Evolutionary conservation across 2,329 filamentous ascomycete genomes (phyloP).

Genomic region (Exophiala bonariae): DNA sequence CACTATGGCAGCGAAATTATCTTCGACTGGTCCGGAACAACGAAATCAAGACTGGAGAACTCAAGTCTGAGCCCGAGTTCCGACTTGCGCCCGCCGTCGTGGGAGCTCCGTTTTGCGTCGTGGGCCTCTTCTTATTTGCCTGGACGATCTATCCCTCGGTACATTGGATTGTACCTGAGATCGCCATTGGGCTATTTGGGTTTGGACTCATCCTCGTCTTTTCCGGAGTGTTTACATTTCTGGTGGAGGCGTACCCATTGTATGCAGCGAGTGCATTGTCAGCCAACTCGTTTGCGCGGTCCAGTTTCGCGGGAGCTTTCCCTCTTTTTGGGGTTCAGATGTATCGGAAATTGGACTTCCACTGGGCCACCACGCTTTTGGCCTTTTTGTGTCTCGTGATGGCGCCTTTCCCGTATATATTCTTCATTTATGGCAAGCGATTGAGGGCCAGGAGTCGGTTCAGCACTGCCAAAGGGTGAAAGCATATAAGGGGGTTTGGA

Average conservation of each 20-base stretch:
- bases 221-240: slow-evolving; percentile 82
- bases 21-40: slow-evolving; percentile 40
- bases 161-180: slow-evolving; percentile 75
- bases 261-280: slow-evolving; percentile 66
- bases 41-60: slow-evolving; percentile 34
- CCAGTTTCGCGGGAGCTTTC: slow-evolving; percentile 75
- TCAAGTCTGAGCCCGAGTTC: slow-evolving; percentile 78
- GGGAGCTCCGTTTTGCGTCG: slow-evolving; percentile 75
- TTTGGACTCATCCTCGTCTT: slow-evolving; percentile 74
- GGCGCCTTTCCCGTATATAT: slow-evolving; percentile 52
- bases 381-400: slow-evolving; percentile 40
- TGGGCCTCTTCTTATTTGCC: slow-evolving; percentile 83
- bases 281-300: slow-evolving; percentile 78
- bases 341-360: slow-evolving; percentile 38
- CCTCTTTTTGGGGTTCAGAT: slow-evolving; percentile 33
- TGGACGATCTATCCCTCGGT: slow-evolving; percentile 77
- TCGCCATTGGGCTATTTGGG: slow-evolving; percentile 71
- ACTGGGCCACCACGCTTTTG: slow-evolving; percentile 42
- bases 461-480: slow-evolving; percentile 17
- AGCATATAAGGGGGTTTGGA: slow-evolving; percentile 1
- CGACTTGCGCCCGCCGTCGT: slow-evolving; percentile 72
- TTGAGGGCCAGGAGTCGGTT: slow-evolving; percentile 48
- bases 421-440: slow-evolving; percentile 49
- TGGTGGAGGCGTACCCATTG: slow-evolving; percentile 62
- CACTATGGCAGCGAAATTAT: slow-evolving; percentile 48